Percentiles rank a stretch among this genome's conserved stretches.
Conservation (phyloP, 129 eudicot genomes). For the Pulicaria dysenterica region DNA sequence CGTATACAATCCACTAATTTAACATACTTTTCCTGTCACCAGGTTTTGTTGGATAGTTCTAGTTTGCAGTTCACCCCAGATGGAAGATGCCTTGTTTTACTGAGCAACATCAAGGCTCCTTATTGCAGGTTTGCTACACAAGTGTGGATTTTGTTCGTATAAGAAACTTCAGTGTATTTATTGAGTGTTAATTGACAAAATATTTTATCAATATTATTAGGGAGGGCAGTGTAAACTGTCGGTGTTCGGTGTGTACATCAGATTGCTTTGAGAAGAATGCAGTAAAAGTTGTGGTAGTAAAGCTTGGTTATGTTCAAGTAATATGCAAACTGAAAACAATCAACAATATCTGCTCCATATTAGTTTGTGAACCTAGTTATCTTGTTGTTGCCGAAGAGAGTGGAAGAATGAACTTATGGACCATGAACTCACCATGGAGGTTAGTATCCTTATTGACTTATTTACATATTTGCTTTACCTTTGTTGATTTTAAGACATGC, state of each 20-base stretch:
- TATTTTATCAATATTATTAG: conserved; percentile 40
- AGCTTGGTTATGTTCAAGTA: conserved; percentile 65
- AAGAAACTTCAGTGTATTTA: conserved; percentile 15
- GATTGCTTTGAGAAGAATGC: conserved; percentile 63
- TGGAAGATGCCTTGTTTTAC: conserved; percentile 61
- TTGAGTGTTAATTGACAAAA: conserved; percentile 20
- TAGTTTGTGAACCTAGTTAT: conserved; percentile 77
- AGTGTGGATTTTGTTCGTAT: not conserved
- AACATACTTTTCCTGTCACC: conserved; percentile 27
- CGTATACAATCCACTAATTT: conserved; percentile 3
- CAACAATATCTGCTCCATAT: conserved; percentile 50
- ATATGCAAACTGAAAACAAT: conserved; percentile 56
- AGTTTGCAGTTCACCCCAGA: conserved; percentile 81
- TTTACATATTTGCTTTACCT: conserved; percentile 10
- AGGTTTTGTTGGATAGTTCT: conserved; percentile 59
- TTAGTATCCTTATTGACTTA: conserved; percentile 28
- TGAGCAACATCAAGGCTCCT: conserved; percentile 63
- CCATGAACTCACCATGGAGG: conserved; percentile 95
- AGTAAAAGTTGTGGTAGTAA: conserved; percentile 76
- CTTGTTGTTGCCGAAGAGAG: conserved; percentile 79
- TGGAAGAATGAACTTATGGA: conserved; percentile 83
- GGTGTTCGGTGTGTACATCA: conserved; percentile 64
- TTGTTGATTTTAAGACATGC: not conserved
- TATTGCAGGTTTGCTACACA: conserved; percentile 64
- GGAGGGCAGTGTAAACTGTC: conserved; percentile 58